phyloP scores from a whole-genome alignment of 768 basidiomycete genomes.

The Phlebiopsis gigantea region DNA sequence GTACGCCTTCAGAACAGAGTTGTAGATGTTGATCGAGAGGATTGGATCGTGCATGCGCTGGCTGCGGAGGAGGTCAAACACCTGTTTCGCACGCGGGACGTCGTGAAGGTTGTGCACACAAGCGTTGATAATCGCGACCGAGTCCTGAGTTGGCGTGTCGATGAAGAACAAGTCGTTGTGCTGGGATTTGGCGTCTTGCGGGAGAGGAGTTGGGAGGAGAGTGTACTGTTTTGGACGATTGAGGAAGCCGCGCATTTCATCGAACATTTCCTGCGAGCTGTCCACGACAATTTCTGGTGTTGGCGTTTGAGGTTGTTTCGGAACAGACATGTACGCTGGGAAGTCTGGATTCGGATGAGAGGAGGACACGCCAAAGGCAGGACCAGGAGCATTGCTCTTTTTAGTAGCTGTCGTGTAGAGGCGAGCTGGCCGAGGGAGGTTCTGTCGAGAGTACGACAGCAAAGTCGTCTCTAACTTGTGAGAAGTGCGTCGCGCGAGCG shows the following conservation, averaged over 20 bases:
- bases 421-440: constrained; percentile 64
- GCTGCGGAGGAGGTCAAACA: constrained; percentile 61
- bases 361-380: constrained; percentile 41
- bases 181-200: constrained; percentile 36
- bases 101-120: constrained; percentile 75
- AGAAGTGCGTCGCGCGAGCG: constrained; percentile 22
- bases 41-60: constrained; percentile 39
- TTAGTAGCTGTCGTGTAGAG: constrained; percentile 66
- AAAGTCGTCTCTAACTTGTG: constrained; percentile 34
- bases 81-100: constrained; percentile 65
- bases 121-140: constrained; percentile 75
- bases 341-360: constrained; percentile 34
- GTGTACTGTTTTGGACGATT: constrained; percentile 44
- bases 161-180: constrained; percentile 51
- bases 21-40: constrained; percentile 46
- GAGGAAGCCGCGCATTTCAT: constrained; percentile 49
- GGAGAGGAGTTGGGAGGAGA: constrained; percentile 63
- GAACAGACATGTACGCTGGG: constrained; percentile 31
- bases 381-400: constrained; percentile 50
- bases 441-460: constrained; percentile 58
- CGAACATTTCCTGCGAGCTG: constrained; percentile 12
- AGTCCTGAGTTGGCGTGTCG: constrained; percentile 62
- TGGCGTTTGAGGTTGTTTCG: constrained; percentile 12
- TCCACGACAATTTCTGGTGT: constrained; percentile 11
- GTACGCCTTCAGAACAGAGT: constrained; percentile 64